Evolutionary conservation across 176 grass and related monocot species (phyloP).

Genomic region (Stipa capillata): DNA sequence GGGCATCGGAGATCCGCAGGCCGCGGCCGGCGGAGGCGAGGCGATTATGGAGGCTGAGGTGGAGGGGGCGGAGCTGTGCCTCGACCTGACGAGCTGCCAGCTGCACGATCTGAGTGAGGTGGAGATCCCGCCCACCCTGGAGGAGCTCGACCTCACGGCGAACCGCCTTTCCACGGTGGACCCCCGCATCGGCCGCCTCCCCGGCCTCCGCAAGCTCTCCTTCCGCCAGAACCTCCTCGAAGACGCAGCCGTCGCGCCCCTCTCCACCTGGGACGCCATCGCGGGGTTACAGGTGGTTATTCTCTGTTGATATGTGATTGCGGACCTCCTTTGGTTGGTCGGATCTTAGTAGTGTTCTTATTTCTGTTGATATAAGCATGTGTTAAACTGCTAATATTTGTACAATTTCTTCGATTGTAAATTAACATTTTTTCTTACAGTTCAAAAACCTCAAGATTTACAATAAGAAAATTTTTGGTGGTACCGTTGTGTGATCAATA

Average conservation of each 20-base stretch:
- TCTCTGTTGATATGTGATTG: background rate
- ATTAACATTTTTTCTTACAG: background rate
- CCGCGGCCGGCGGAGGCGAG: background rate
- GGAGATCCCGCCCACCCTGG: slow-evolving; percentile 69
- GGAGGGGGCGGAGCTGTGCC: slow-evolving; percentile 18
- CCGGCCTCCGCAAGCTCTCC: slow-evolving; percentile 65
- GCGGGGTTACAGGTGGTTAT: slow-evolving; percentile 52
- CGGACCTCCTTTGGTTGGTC: background rate
- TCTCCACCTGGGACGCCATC: slow-evolving; percentile 63
- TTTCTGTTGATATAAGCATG: background rate
- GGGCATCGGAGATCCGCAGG: background rate
- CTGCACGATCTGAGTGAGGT: slow-evolving; percentile 78
- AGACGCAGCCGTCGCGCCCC: slow-evolving; percentile 55
- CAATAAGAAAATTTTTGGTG: background rate
- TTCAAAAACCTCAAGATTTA: background rate
- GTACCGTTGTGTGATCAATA: background rate
- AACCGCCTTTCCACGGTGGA: slow-evolving; percentile 73
- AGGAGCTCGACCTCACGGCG: slow-evolving; percentile 89
- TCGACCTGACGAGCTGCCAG: slow-evolving; percentile 88
- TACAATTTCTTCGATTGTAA: background rate
- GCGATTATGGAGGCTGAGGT: slow-evolving; percentile 34
- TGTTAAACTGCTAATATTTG: background rate
- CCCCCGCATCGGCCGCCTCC: slow-evolving; percentile 47
- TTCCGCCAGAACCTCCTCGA: slow-evolving; percentile 83
- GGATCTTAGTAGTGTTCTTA: background rate